Conservation (phyloP, 2,329 filamentous ascomycete genomes). For the Paecilomyces sp. region DNA sequence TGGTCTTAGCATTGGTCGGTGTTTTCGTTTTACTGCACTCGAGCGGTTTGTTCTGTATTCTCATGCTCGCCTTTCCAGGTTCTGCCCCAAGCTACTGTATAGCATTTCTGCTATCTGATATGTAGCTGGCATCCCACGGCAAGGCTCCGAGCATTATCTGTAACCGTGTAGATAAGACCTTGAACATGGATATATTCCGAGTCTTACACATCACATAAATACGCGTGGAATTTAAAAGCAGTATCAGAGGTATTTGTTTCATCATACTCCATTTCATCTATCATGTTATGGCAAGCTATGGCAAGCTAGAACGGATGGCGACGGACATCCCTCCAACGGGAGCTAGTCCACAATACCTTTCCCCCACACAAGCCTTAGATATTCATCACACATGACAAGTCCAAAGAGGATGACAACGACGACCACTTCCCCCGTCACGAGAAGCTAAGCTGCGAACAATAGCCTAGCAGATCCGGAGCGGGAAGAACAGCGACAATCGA, state of each 20-base stretch:
- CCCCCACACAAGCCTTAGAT: background rate
- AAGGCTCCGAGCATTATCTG: background rate
- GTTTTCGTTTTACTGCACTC: background rate
- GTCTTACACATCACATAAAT: background rate
- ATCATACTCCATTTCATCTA: background rate
- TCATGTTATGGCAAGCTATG: background rate
- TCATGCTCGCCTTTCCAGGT: background rate
- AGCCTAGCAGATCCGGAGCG: background rate
- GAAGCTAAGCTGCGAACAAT: background rate
- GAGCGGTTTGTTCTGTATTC: background rate
- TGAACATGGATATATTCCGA: background rate
- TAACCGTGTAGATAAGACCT: background rate
- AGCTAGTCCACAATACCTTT: background rate
- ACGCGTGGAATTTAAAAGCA: too few relatives aligned
- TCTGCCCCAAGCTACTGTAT: too few relatives aligned
- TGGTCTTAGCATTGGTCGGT: background rate
- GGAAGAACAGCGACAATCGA: background rate
- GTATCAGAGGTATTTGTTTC: background rate
- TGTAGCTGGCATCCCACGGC: background rate
- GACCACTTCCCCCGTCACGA: background rate
- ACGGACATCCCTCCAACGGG: too few relatives aligned
- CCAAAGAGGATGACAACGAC: background rate
- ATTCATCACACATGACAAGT: background rate
- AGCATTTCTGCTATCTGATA: background rate
- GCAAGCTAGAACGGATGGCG: background rate